Conservation (phyloP, 805 yeast genomes). For the Lachancea cidri region DNA sequence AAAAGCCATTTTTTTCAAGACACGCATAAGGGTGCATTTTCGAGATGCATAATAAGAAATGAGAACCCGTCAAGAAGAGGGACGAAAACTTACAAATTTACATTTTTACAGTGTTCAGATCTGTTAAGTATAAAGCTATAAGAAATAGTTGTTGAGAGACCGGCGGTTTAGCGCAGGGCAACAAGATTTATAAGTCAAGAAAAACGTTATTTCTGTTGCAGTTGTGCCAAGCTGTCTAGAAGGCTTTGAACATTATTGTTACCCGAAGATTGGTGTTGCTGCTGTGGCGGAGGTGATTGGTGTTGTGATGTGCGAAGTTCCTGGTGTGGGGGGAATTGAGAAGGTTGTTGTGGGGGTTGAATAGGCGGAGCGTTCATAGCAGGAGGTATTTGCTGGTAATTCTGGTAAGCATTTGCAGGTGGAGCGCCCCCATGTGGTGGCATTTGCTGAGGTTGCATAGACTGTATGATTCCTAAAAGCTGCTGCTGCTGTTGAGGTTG, state of each 20-base stretch:
- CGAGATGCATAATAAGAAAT: background rate
- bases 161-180: background rate
- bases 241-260: conserved; percentile 35
- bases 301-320: conserved; percentile 19
- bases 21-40: background rate
- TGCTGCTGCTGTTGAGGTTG: conserved; percentile 31
- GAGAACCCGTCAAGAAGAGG: background rate
- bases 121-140: conserved; percentile 4
- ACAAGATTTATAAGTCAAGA: background rate
- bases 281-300: conserved; percentile 13
- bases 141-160: conserved; percentile 1
- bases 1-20: background rate
- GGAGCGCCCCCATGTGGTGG: conserved; percentile 1
- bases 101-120: background rate
- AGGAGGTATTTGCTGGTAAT: conserved; percentile 4
- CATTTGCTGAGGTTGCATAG: conserved; percentile 26
- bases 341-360: conserved; percentile 18
- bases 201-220: conserved; percentile 25
- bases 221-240: conserved; percentile 35
- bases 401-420: conserved; percentile 4
- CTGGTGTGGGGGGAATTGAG: conserved; percentile 22
- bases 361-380: conserved; percentile 8
- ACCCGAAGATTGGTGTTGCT: conserved; percentile 21
- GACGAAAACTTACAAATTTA: background rate
- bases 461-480: conserved; percentile 28